Conservation (phyloP, 805 yeast genomes). For the Saccharomycopsis capsularis region DNA sequence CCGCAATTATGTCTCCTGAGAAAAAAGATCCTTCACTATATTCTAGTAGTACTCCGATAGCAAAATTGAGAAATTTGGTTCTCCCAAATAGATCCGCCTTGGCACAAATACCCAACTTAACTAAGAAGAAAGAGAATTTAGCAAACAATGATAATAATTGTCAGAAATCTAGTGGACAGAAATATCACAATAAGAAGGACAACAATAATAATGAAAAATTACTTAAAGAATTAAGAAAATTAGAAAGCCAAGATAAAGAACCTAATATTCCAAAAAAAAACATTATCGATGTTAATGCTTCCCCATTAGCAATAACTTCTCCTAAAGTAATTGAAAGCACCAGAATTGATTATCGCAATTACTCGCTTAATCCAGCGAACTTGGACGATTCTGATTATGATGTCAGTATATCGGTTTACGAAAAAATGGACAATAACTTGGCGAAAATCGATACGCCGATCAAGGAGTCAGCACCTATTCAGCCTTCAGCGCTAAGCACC, state of each 20-base stretch:
- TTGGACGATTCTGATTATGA: slow-evolving; percentile 21
- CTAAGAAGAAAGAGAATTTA: not conserved
- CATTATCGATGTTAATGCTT: not conserved
- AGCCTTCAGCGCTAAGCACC: not conserved
- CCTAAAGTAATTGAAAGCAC: slow-evolving; percentile 4
- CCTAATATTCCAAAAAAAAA: not conserved
- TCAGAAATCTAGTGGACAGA: too few relatives aligned
- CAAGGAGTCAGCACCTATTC: not conserved
- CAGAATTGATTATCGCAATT: slow-evolving; percentile 13
- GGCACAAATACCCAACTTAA: too few relatives aligned
- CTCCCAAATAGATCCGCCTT: too few relatives aligned
- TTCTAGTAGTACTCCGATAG: slow-evolving; percentile 13
- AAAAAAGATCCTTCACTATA: slow-evolving; percentile 21
- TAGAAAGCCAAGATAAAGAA: too few relatives aligned
- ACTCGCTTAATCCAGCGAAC: slow-evolving; percentile 19
- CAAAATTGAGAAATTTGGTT: not conserved
- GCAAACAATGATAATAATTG: not conserved
- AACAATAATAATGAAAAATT: not conserved
- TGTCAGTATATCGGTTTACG: slow-evolving; percentile 16
- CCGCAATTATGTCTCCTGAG: slow-evolving; percentile 20
- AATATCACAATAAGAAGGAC: too few relatives aligned
- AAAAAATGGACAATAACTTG: not conserved
- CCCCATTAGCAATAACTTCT: not conserved
- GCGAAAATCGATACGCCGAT: not conserved
- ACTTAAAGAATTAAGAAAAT: too few relatives aligned